Evolutionary conservation across 2,329 filamentous ascomycete genomes (phyloP).

Genomic region (Escovopsis weberi): DNA sequence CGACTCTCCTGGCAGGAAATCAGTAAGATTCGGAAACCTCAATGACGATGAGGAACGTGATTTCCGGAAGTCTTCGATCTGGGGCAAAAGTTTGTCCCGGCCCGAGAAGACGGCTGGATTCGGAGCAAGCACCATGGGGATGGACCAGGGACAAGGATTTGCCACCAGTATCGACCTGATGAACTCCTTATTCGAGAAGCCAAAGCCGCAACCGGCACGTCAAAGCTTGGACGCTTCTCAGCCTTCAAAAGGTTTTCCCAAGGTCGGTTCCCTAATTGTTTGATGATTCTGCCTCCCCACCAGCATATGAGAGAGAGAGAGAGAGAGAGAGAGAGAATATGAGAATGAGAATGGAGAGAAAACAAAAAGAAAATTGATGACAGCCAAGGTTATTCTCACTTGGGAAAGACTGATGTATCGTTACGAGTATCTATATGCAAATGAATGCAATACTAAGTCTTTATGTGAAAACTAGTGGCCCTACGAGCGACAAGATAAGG

Average conservation of each 20-base stretch:
- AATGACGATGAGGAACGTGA: slow-evolving; percentile 32
- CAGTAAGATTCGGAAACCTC: slow-evolving; percentile 13
- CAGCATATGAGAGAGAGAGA: no score
- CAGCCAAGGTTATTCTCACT: slow-evolving; percentile 3
- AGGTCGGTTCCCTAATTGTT: slow-evolving; percentile 61
- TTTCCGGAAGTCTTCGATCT: slow-evolving; percentile 25
- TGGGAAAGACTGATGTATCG: slow-evolving; percentile 17
- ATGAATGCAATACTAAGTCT: slow-evolving; percentile 31
- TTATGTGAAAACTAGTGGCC: slow-evolving; percentile 53
- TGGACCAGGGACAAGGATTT: slow-evolving; percentile 50
- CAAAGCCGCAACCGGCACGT: slow-evolving; percentile 46
- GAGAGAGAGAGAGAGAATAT: no score
- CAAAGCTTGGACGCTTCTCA: slow-evolving; percentile 37
- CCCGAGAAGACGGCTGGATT: slow-evolving; percentile 15
- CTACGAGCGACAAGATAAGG: slow-evolving; percentile 66
- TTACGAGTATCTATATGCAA: slow-evolving; percentile 15
- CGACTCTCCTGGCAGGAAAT: slow-evolving; percentile 32
- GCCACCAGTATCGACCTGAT: slow-evolving; percentile 87
- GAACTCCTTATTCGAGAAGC: slow-evolving; percentile 79
- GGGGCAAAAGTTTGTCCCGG: slow-evolving; percentile 19
- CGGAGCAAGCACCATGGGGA: slow-evolving; percentile 16
- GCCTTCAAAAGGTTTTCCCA: slow-evolving; percentile 52
- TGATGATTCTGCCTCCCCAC: slow-evolving; percentile 13
- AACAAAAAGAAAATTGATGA: slow-evolving; percentile 8
- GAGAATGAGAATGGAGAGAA: no score